phyloP scores from a whole-genome alignment of 805 yeast genomes.

The Clavispora phyllophila region DNA sequence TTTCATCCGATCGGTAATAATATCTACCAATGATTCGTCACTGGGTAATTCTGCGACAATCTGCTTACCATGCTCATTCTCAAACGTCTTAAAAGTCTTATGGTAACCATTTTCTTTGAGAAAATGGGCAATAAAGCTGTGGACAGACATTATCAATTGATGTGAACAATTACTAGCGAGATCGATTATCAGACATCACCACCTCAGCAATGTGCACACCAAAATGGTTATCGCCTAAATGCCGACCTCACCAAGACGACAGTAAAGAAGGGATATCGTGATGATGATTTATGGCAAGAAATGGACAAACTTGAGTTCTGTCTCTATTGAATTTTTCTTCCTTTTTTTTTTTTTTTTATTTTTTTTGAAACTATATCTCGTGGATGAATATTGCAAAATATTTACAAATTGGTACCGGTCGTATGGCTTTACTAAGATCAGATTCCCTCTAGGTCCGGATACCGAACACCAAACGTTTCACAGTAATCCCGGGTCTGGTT shows the following conservation, averaged over 20 bases:
- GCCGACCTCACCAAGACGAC: not conserved
- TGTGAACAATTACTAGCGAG: no score
- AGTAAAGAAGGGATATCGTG: not conserved
- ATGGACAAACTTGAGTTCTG: no score
- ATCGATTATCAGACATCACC: no score
- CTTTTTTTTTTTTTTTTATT: no score
- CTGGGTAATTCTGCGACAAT: constrained; percentile 15
- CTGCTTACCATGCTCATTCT: constrained; percentile 39
- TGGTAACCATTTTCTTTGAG: constrained; percentile 44
- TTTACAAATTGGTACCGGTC: not conserved
- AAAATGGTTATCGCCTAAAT: not conserved
- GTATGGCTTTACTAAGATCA: no score
- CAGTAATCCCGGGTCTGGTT: constrained; percentile 34
- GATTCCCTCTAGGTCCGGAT: constrained; percentile 8
- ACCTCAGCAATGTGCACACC: no score
- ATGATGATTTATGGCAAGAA: no score
- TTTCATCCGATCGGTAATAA: constrained; percentile 20
- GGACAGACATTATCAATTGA: constrained; percentile 24
- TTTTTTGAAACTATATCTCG: no score
- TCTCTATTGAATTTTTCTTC: no score
- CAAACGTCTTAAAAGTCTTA: constrained; percentile 45
- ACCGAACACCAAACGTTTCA: constrained; percentile 17
- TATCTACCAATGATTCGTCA: constrained; percentile 36
- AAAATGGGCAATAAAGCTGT: constrained; percentile 51
- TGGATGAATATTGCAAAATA: no score